Base-by-base conservation (phyloP, 2,329 filamentous ascomycete genomes). In the Zarea fungicola region DNA sequence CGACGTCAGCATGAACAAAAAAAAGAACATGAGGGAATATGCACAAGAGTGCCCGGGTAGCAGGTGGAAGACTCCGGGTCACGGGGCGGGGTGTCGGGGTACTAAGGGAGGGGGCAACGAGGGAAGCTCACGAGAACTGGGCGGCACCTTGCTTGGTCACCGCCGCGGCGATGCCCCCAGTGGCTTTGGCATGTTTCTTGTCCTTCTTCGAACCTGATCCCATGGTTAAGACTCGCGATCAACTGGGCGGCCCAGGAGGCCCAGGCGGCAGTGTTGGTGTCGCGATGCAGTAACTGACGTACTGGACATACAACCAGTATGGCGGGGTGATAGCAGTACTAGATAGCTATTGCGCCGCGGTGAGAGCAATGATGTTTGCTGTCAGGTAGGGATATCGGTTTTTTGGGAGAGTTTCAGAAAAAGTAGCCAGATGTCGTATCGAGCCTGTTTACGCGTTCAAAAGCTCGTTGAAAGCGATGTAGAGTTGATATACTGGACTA, bases 141-240 rank as follows among this genome's bases (percentile, higher is more conserved):
- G 69, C 71, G 60, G 72, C 67, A 58, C 69, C 69, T 57, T 78
- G 73, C 60, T 72, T 76, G 54, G 71, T 76, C 67, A 77, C 70
- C 65, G 74, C 74, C 41, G 75, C 74, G 56, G 73, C 69, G 58
- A 78, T 75, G 57, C 73, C 71, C 58, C 74, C 71, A 60, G 65
- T 66, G 59, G 77, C 74, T 72, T 70, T 77, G 62, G 70, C 74
- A 75, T 77, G 66, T 67, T 76, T 79, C 64, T 68, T 74, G 59
- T 74, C 67, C 63, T 76, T 78, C 69, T 76, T 76, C 51, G 66
- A 65, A 61, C 62, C 68, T 72, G 51, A 50, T 35, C 42, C 42
- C 40, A 49, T 44, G 19, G 26, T 43, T 25, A 26, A 32, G 26
- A 25, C 26, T 19, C 32, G 21, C 31, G 34, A 48, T 52, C 43